These are phyloP conservation scores for Malus hybrid DNA, from an alignment of 331 rosid genomes.

Conservation along the genomic window DNA sequence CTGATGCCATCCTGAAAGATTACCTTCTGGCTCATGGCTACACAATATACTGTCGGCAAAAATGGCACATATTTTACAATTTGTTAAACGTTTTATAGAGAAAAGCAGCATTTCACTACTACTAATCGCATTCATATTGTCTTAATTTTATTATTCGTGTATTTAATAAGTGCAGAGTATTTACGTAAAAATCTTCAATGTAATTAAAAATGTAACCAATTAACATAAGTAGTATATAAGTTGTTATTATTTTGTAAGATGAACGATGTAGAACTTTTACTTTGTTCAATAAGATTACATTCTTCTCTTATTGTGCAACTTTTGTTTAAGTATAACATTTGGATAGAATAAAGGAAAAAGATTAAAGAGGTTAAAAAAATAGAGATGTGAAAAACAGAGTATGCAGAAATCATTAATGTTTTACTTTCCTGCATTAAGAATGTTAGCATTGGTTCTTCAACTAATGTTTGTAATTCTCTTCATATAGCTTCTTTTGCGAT, in stretches of 20 bases:
- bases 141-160: too few relatives aligned
- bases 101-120: neutral
- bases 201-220: too few relatives aligned
- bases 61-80: neutral
- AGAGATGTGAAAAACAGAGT: neutral
- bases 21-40: neutral
- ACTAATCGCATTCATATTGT: too few relatives aligned
- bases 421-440: neutral
- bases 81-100: neutral
- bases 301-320: neutral
- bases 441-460: neutral
- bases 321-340: neutral
- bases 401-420: neutral
- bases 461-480: neutral
- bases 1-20: neutral
- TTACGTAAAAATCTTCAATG: accelerated
- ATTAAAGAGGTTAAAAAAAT: neutral
- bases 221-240: too few relatives aligned
- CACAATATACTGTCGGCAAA: conserved; percentile 7
- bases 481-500: neutral
- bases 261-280: neutral
- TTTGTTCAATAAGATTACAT: neutral
- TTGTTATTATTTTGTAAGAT: neutral
- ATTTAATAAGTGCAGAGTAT: neutral
- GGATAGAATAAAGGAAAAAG: neutral